Base-by-base conservation (phyloP, 176 grass and related monocot species). In the Zoysia pacifica region DNA sequence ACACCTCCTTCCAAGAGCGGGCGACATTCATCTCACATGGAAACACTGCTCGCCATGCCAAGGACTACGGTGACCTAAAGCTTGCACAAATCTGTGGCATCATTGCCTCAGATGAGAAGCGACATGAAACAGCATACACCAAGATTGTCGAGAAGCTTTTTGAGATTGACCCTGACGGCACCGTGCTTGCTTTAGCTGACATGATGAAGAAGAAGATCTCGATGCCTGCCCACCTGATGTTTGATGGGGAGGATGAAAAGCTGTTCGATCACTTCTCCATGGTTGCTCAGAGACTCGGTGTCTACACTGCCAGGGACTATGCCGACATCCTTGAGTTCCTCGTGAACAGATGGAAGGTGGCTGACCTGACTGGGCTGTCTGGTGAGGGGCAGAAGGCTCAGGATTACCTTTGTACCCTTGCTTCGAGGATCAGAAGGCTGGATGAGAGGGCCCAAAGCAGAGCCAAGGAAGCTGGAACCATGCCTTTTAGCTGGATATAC, bases 141-240 rank as follows among this genome's bases (percentile, higher is more conserved):
- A 97, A 97, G 85, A 97, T 97, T 11, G 91, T 92, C 5, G 94
- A 97, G 87, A 94, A 97, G 74, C 85, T 97, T 70, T 97, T 97
- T 36, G 94, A 97, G 80, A 86, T 97, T 28, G 94, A 97, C 51
- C 85, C 94, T 11, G 87, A 97, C 67, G 85, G 89, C 68, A 97
- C 91, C 0, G 87, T 94, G 35, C 80, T 94, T 67, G 85, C 89
- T 67, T 71, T 97, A 47, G 91, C 87, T 60, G 91, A 97, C 85
- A 97, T 97, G 94, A 97, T 97, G 94, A 93, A 86, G 83, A 97
- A 97, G 80, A 97, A 97, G 80, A 97, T 97, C 12, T 88, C 94
- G 2, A 94, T 97, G 94, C 94, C 94, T 28, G 94, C 94, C 10
- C 94, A 97, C 66, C 85, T 97, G 74, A 97, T 97, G 94, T 97